phyloP scores from a whole-genome alignment of 1,139 yeast species.

The Zygoascus sp. region DNA sequence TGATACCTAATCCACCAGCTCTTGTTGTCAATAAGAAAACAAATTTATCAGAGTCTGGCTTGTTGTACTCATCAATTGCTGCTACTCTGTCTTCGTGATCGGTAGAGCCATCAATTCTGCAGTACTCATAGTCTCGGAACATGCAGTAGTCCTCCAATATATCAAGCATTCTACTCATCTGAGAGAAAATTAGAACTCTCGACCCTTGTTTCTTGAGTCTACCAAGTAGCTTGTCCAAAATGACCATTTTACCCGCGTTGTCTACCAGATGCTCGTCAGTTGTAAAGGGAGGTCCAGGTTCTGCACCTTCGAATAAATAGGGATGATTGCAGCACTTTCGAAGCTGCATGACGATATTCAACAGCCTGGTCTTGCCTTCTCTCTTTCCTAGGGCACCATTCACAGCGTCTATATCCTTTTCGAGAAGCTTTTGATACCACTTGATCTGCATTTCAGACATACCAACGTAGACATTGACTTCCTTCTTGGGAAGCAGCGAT shows the following conservation, averaged over 20 bases:
- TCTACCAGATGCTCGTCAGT: conserved; percentile 90
- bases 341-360: conserved; percentile 94
- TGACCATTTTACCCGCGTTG: conserved; percentile 87
- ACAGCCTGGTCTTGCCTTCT: conserved; percentile 85
- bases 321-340: conserved; percentile 98
- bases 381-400: conserved; percentile 88
- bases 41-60: conserved; percentile 77
- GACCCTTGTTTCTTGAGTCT: conserved; percentile 76
- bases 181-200: conserved; percentile 87
- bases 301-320: conserved; percentile 94
- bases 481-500: conserved; percentile 84
- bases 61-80: conserved; percentile 90
- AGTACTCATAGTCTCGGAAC: conserved; percentile 78
- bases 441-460: conserved; percentile 92
- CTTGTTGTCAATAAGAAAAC: conserved; percentile 86
- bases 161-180: conserved; percentile 90
- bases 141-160: conserved; percentile 90
- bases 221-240: conserved; percentile 75
- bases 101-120: conserved; percentile 94
- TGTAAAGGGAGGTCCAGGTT: conserved; percentile 97
- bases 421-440: conserved; percentile 86
- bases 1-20: conserved; percentile 97
- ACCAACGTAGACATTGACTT: conserved; percentile 83
- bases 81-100: conserved; percentile 89
- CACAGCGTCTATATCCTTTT: conserved; percentile 94